Conservation (phyloP, 139 green algal genomes). For the Coelastrella sp. region DNA sequence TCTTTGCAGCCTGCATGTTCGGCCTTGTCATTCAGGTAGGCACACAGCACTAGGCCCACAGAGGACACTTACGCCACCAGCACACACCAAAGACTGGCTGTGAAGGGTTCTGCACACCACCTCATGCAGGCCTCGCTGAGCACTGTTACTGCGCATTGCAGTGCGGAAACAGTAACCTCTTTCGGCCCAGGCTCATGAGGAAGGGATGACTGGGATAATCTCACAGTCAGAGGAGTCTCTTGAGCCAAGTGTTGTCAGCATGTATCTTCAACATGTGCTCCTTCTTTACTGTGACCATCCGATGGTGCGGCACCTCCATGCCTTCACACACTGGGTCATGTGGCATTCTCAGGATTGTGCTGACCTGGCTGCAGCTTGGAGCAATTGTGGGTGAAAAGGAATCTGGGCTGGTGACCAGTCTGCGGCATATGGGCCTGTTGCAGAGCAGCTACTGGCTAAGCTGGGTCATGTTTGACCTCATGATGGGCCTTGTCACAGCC, state of each 20-base stretch:
- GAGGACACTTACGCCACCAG: too few relatives aligned
- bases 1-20: constrained; percentile 97
- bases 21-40: constrained; percentile 75
- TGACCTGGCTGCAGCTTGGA: constrained; percentile 39
- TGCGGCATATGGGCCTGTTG: constrained; percentile 91
- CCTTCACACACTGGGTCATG: not conserved
- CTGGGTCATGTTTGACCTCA: constrained; percentile 73
- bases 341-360: not conserved
- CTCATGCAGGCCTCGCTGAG: too few relatives aligned
- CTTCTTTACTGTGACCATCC: not conserved
- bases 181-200: too few relatives aligned
- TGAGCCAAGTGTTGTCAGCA: not conserved
- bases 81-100: too few relatives aligned
- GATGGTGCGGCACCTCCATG: not conserved
- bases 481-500: constrained; percentile 63
- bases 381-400: constrained; percentile 39
- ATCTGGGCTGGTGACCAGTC: constrained; percentile 72
- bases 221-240: not conserved
- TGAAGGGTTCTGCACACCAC: too few relatives aligned
- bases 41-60: too few relatives aligned
- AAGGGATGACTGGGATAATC: too few relatives aligned
- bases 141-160: too few relatives aligned
- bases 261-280: not conserved
- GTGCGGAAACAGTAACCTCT: too few relatives aligned
- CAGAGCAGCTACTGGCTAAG: constrained; percentile 89